phyloP scores from a whole-genome alignment of 768 basidiomycete genomes.

The Russula sp. region DNA sequence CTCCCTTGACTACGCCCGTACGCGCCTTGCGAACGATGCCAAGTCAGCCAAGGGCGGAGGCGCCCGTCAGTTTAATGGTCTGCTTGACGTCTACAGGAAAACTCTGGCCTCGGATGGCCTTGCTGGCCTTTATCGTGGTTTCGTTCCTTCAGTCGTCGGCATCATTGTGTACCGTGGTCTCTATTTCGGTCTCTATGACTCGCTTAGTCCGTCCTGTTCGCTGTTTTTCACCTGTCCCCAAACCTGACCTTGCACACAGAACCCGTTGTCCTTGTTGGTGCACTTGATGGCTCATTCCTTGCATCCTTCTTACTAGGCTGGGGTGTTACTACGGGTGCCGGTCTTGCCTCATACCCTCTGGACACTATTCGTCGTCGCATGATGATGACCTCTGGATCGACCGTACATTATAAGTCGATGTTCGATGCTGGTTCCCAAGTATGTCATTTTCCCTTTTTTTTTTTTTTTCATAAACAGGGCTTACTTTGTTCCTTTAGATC shows the following conservation, averaged over 20 bases:
- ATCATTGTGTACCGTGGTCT: slow-evolving; percentile 99
- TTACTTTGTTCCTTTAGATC: slow-evolving; percentile 44
- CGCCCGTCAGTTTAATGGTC: slow-evolving; percentile 96
- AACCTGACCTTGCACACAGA: slow-evolving; percentile 47
- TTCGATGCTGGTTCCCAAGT: slow-evolving; percentile 87
- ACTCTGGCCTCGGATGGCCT: slow-evolving; percentile 97
- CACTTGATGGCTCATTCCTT: slow-evolving; percentile 93
- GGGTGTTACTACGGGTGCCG: slow-evolving; percentile 99
- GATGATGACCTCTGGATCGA: slow-evolving; percentile 99
- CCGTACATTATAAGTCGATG: slow-evolving; percentile 98
- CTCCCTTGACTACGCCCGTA: slow-evolving; percentile 99
- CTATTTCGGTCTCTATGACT: slow-evolving; percentile 97
- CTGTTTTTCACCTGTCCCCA: neutral
- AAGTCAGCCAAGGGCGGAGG: slow-evolving; percentile 93
- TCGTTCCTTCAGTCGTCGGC: slow-evolving; percentile 98
- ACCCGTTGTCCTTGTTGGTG: slow-evolving; percentile 95
- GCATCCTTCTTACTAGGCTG: slow-evolving; percentile 97
- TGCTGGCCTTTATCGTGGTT: slow-evolving; percentile 99
- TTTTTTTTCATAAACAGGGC: too few relatives aligned
- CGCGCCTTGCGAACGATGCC: slow-evolving; percentile 96
- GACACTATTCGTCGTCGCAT: slow-evolving; percentile 99
- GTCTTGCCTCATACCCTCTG: slow-evolving; percentile 95
- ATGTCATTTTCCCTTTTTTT: neutral
- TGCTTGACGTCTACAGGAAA: slow-evolving; percentile 96
- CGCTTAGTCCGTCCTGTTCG: slow-evolving; percentile 62